A percentile compares a stretch with the other conserved stretches of the same genome.
Conservation (phyloP, 2,329 filamentous ascomycete species). For the Raffaelea deltoideospora region DNA sequence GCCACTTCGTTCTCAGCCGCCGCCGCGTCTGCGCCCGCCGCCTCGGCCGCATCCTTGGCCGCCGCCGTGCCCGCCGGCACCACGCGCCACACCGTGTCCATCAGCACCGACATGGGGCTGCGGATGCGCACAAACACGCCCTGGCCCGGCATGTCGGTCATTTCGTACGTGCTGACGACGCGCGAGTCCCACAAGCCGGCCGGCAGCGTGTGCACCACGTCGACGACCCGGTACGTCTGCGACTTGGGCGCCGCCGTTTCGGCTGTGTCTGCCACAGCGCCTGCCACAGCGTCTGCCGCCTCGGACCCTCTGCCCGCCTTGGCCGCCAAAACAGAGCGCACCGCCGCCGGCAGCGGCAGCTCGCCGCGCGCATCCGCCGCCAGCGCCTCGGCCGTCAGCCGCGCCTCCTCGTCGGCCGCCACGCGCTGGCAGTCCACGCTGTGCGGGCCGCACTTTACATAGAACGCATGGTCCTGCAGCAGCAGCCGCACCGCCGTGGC, state of each 20-base stretch:
- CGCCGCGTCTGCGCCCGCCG: too few relatives aligned
- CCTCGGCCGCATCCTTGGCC: slow-evolving; percentile 9
- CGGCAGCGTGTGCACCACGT: slow-evolving; percentile 34
- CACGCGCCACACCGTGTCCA: slow-evolving; percentile 37
- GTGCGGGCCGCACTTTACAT: slow-evolving; percentile 37
- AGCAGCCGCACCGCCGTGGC: slow-evolving; percentile 27
- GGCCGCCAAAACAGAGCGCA: too few relatives aligned
- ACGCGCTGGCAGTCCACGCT: slow-evolving; percentile 26
- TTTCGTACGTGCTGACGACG: slow-evolving; percentile 38
- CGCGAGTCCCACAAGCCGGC: slow-evolving; percentile 40
- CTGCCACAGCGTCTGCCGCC: slow-evolving; percentile 5
- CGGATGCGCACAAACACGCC: slow-evolving; percentile 36
- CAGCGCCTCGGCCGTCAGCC: slow-evolving; percentile 16
- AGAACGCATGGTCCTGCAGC: slow-evolving; percentile 36
- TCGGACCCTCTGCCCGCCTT: too few relatives aligned
- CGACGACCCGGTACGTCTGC: slow-evolving; percentile 30
- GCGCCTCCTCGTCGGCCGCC: slow-evolving; percentile 11
- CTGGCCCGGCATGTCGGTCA: slow-evolving; percentile 26
- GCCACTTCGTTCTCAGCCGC: slow-evolving; percentile 4
- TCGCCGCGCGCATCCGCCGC: slow-evolving; percentile 9
- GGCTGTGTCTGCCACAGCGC: neutral
- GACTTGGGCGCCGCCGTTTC: slow-evolving; percentile 8
- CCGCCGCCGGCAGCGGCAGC: slow-evolving; percentile 6
- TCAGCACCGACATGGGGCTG: slow-evolving; percentile 32
- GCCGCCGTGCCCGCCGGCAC: slow-evolving; percentile 11